These are phyloP conservation scores for Colletotrichum gigasporum DNA, from an alignment of 2,329 filamentous ascomycete genomes.

Conservation along the genomic window DNA sequence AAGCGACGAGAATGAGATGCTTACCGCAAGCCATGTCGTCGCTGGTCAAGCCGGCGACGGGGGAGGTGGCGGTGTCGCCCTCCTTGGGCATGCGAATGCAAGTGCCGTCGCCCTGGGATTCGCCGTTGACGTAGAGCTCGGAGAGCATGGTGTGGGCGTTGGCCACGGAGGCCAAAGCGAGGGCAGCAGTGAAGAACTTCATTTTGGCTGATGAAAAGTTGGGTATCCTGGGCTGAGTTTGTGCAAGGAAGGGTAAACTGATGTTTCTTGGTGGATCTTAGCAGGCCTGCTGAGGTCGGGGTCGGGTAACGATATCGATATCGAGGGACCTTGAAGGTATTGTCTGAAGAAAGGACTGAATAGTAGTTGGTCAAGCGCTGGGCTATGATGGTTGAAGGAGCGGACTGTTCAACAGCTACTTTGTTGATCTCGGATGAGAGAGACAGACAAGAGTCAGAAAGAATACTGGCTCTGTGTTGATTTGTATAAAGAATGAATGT, in stretches of 20 bases:
- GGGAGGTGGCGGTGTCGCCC: constrained; percentile 60
- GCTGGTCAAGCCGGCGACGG: constrained; percentile 65
- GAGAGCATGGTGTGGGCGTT: constrained; percentile 71
- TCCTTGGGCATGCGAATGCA: constrained; percentile 74
- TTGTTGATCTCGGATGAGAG: background rate
- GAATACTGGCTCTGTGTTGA: background rate
- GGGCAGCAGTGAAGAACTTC: constrained; percentile 41
- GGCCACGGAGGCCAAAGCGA: constrained; percentile 49
- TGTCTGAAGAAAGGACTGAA: constrained; percentile 22
- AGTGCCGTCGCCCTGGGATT: constrained; percentile 74
- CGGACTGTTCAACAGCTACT: constrained; percentile 33
- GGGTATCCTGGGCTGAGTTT: constrained; percentile 17
- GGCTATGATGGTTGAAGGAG: constrained; percentile 20
- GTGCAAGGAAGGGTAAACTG: constrained; percentile 3
- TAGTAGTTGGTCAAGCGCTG: constrained; percentile 23
- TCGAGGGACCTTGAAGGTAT: background rate
- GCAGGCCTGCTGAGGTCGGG: constrained; percentile 31
- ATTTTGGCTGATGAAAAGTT: constrained; percentile 43
- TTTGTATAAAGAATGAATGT: constrained; percentile 30
- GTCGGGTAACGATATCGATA: background rate
- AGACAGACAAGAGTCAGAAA: constrained; percentile 14
- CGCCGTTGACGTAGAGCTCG: constrained; percentile 68
- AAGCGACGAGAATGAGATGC: constrained; percentile 37
- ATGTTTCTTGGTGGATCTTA: background rate
- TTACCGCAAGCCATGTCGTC: constrained; percentile 77